Conservation (phyloP, 169 alveolate species). For the Besnoitia besnoiti region DNA sequence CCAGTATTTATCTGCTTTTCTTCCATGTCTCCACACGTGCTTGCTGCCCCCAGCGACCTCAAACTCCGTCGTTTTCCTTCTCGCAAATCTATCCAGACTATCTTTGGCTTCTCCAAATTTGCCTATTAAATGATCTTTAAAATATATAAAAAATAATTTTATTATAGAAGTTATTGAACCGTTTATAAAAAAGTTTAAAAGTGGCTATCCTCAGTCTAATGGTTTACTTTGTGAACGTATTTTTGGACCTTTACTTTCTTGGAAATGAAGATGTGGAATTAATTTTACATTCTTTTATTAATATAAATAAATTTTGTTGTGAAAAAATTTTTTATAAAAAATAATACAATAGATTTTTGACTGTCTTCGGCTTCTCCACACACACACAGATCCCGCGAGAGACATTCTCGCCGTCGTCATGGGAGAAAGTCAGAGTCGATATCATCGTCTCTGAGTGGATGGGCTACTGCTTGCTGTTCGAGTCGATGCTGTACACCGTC, state of each 20-base stretch:
- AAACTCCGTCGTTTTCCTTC: not conserved
- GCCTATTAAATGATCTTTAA: constrained; percentile 52
- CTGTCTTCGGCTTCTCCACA: too few species aligned
- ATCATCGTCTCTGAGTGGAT: constrained; percentile 89
- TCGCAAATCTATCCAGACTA: too few species aligned
- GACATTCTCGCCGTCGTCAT: not conserved
- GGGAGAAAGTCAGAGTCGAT: constrained; percentile 68
- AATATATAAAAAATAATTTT: constrained; percentile 51
- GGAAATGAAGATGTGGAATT: constrained; percentile 55
- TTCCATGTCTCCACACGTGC: too few species aligned
- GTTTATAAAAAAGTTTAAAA: constrained; percentile 68
- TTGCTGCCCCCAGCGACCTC: too few species aligned
- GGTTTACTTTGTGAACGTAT: constrained; percentile 74
- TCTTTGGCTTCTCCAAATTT: constrained; percentile 54
- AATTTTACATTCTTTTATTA: constrained; percentile 32
- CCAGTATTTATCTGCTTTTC: too few species aligned
- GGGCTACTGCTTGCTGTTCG: constrained; percentile 88
- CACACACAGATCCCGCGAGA: not conserved
- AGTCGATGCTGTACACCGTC: constrained; percentile 89
- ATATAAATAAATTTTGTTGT: constrained; percentile 45
- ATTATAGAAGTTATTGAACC: constrained; percentile 69
- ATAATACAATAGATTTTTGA: constrained; percentile 57
- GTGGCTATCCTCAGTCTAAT: constrained; percentile 56
- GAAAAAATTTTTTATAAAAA: constrained; percentile 54
- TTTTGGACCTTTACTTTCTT: constrained; percentile 71